phyloP scores from a whole-genome alignment of 2,329 filamentous ascomycete genomes.

The Pyrenochaeta sp. region DNA sequence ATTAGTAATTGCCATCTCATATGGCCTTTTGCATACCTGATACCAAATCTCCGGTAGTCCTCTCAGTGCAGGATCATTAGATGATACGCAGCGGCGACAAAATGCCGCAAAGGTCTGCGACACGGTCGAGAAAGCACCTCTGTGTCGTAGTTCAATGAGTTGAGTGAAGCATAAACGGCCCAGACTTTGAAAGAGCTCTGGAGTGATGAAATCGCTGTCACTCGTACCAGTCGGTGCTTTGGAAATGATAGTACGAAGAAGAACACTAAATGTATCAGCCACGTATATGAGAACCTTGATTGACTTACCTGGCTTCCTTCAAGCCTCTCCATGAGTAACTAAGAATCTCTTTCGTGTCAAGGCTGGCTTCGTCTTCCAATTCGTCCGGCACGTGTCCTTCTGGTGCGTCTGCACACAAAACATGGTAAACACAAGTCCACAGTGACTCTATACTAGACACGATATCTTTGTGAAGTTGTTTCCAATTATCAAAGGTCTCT shows the following conservation, averaged over 20 bases:
- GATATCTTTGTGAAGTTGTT: constrained; percentile 62
- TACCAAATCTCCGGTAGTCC: constrained; percentile 74
- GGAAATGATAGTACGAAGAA: constrained; percentile 62
- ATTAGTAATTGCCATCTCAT: constrained; percentile 1
- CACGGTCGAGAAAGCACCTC: constrained; percentile 93
- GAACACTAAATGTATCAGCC: constrained; percentile 62
- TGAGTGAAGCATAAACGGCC: constrained; percentile 82
- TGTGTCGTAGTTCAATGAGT: constrained; percentile 81
- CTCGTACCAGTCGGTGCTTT: constrained; percentile 44
- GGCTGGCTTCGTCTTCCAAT: constrained; percentile 72
- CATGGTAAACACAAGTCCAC: constrained; percentile 77
- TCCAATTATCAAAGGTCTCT: constrained; percentile 36
- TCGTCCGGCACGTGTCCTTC: constrained; percentile 86
- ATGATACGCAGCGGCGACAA: constrained; percentile 70
- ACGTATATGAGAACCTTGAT: neutral
- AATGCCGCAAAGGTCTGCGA: constrained; percentile 85
- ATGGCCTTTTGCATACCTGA: constrained; percentile 35
- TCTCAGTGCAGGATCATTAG: constrained; percentile 53
- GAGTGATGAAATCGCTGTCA: constrained; percentile 26
- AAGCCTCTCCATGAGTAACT: constrained; percentile 95
- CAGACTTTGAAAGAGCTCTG: constrained; percentile 67
- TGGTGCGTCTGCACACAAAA: constrained; percentile 92
- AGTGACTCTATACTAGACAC: constrained; percentile 70
- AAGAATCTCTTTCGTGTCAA: constrained; percentile 85
- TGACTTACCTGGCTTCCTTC: constrained; percentile 83